Conservation (phyloP, 805 yeast genomes). For the Candida arabinofermentans region DNA sequence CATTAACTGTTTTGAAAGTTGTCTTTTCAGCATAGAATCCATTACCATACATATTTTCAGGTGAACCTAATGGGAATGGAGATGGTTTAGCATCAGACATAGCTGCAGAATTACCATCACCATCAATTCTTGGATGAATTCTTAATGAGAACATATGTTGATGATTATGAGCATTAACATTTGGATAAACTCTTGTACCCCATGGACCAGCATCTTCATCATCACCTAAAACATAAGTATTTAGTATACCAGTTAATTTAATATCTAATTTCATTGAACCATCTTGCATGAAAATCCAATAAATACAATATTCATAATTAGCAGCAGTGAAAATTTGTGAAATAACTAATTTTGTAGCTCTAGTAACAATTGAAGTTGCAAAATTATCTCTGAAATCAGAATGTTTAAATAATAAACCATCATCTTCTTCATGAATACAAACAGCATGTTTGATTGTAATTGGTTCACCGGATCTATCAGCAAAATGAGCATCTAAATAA, state of each 20-base stretch:
- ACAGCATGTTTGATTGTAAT: conserved; percentile 71
- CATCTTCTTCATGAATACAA: conserved; percentile 85
- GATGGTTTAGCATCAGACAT: conserved; percentile 60
- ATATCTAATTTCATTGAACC: conserved; percentile 78
- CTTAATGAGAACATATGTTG: conserved; percentile 79
- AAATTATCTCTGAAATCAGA: conserved; percentile 81
- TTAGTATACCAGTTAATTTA: conserved; percentile 78
- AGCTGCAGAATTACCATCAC: conserved; percentile 73
- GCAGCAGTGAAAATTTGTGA: conserved; percentile 86
- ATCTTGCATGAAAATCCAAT: conserved; percentile 81
- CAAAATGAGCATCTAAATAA: conserved; percentile 75
- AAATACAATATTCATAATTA: conserved; percentile 79
- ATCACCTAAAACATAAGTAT: conserved; percentile 62
- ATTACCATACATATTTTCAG: conserved; percentile 75
- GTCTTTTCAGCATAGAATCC: conserved; percentile 66
- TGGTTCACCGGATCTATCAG: conserved; percentile 64
- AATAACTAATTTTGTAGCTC: conserved; percentile 69
- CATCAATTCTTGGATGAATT: conserved; percentile 78
- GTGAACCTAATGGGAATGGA: conserved; percentile 56
- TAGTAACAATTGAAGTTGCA: conserved; percentile 67
- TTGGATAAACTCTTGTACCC: conserved; percentile 79
- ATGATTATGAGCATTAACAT: conserved; percentile 81
- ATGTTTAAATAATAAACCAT: conserved; percentile 74
- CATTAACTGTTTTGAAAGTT: conserved; percentile 63
- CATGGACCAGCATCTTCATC: conserved; percentile 69